These are phyloP conservation scores for Phaffia tasmanica DNA, from an alignment of 768 basidiomycete species.

Conservation along the genomic window DNA sequence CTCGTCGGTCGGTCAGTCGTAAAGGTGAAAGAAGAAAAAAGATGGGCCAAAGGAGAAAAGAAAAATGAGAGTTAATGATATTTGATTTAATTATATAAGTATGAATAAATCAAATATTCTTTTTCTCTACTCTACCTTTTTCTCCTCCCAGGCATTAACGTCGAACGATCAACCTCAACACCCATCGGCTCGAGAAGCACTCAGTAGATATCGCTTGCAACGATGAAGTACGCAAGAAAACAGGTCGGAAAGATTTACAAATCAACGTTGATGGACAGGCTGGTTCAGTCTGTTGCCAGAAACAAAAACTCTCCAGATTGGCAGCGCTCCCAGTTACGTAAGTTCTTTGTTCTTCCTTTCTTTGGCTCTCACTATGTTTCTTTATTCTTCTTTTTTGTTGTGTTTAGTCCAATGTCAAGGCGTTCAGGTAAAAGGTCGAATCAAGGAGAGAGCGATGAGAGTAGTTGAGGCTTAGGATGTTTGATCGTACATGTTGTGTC, in stretches of 20 bases:
- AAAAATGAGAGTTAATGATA: too few species aligned
- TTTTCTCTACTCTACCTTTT: not conserved
- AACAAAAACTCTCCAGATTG: not conserved
- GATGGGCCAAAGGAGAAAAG: not conserved
- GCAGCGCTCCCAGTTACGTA: not conserved
- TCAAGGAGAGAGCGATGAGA: too few species aligned
- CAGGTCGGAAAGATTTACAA: constrained; percentile 11
- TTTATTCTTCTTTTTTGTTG: not conserved
- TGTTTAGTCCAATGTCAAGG: not conserved
- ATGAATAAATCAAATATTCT: too few species aligned
- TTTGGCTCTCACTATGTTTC: not conserved
- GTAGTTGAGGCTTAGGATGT: too few species aligned
- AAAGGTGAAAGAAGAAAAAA: not conserved
- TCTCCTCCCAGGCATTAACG: not conserved
- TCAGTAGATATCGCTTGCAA: too few species aligned
- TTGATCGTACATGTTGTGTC: not conserved
- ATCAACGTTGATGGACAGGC: not conserved
- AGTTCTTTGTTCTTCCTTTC: not conserved
- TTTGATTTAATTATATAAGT: too few species aligned
- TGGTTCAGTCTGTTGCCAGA: not conserved
- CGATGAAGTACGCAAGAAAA: not conserved
- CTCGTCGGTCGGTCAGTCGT: not conserved
- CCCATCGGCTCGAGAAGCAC: not conserved
- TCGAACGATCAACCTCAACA: not conserved
- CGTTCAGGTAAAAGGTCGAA: too few species aligned